Evolutionary conservation across 345 rosid genomes (phyloP).

Genomic region (Leavenworthia alabamica): DNA sequence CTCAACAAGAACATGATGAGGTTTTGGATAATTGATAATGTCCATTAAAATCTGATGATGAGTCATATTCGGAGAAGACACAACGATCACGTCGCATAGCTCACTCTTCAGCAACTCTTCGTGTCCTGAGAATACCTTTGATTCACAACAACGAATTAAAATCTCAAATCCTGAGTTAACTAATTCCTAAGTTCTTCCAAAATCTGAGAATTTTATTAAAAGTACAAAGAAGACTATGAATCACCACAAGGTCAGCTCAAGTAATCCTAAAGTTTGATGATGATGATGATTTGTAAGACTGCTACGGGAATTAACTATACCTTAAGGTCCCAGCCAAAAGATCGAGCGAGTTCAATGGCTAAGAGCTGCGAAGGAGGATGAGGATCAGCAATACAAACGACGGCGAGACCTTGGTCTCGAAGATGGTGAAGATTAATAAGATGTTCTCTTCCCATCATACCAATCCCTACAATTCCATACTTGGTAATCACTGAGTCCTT

Average conservation of each 20-base stretch:
- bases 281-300: not conserved
- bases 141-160: too few relatives aligned
- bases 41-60: conserved; percentile 80
- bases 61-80: conserved; percentile 94
- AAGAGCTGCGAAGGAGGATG: conserved; percentile 63
- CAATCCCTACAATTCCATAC: conserved; percentile 85
- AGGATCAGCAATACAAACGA: conserved; percentile 79
- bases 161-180: not conserved
- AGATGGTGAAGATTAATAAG: conserved; percentile 84
- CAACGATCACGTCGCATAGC: conserved; percentile 69
- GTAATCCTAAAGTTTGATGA: not conserved
- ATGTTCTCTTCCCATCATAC: conserved; percentile 99
- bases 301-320: conserved; percentile 22
- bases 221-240: not conserved
- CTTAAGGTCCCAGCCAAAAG: conserved; percentile 59
- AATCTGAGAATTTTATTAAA: not conserved
- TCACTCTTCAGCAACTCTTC: conserved; percentile 66
- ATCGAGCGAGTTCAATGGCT: conserved; percentile 49
- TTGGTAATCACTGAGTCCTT: conserved; percentile 31
- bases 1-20: conserved; percentile 91
- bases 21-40: conserved; percentile 60
- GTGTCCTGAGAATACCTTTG: conserved; percentile 84
- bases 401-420: conserved; percentile 48
- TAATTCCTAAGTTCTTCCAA: not conserved
- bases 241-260: too few relatives aligned